These are phyloP conservation scores for Clohesyomyces aquaticus DNA, from an alignment of 495 filamentous ascomycete genomes.

Conservation along the genomic window DNA sequence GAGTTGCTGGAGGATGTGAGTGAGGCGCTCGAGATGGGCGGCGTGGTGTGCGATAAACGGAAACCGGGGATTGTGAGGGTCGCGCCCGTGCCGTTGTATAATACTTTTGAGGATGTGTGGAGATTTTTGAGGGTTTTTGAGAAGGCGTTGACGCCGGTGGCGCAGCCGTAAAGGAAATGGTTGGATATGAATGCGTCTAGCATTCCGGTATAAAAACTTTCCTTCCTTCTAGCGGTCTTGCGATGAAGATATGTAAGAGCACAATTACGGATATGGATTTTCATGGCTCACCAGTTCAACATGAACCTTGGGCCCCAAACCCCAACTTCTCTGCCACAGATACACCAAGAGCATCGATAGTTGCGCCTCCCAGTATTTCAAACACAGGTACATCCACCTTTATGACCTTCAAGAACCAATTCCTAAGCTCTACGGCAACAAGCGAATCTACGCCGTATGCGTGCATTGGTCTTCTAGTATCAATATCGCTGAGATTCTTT, in stretches of 20 bases:
- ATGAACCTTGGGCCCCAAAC: too few relatives aligned
- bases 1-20: slow-evolving; percentile 72
- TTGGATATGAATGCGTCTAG: too few relatives aligned
- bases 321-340: slow-evolving; percentile 15
- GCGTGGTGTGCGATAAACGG: slow-evolving; percentile 83
- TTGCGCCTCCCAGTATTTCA: slow-evolving; percentile 21
- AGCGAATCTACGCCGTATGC: slow-evolving; percentile 28
- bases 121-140: slow-evolving; percentile 60
- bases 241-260: too few relatives aligned
- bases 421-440: slow-evolving; percentile 26
- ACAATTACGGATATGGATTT: too few relatives aligned
- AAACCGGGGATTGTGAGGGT: slow-evolving; percentile 87
- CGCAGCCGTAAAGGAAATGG: too few relatives aligned
- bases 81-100: slow-evolving; percentile 87
- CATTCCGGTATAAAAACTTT: too few relatives aligned
- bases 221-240: too few relatives aligned
- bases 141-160: not conserved
- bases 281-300: too few relatives aligned
- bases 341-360: slow-evolving; percentile 1
- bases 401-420: slow-evolving; percentile 22
- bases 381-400: slow-evolving; percentile 25
- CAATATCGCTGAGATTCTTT: not conserved
- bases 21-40: slow-evolving; percentile 65
- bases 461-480: slow-evolving; percentile 7
- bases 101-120: slow-evolving; percentile 77